These are phyloP conservation scores for Plasmodium cynomolgi DNA, from an alignment of 169 alveolate genomes.

Conservation along the genomic window DNA sequence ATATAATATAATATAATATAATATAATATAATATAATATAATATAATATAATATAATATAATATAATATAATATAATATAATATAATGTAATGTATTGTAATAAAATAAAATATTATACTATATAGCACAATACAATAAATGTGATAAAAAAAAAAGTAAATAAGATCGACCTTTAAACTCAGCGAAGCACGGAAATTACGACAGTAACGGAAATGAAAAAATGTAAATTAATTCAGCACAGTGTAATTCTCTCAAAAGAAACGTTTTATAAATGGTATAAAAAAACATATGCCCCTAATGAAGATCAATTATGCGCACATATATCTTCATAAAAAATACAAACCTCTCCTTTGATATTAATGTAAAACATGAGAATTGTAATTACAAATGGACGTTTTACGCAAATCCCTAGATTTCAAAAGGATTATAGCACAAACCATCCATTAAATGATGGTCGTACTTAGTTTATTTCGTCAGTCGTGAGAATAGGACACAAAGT, in stretches of 20 bases:
- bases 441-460: background rate
- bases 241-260: background rate
- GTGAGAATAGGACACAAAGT: background rate
- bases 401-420: background rate
- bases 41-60: no score
- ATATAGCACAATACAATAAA: background rate
- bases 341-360: background rate
- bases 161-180: background rate
- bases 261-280: background rate
- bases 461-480: background rate
- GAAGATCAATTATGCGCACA: background rate
- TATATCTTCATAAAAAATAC: background rate
- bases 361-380: background rate
- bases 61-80: no score
- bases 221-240: background rate
- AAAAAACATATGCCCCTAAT: background rate
- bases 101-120: background rate
- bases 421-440: background rate
- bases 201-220: background rate
- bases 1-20: background rate
- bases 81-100: no score
- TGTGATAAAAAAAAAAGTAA: background rate
- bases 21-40: background rate
- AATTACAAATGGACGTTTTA: background rate
- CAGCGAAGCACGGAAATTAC: background rate